Conservation (phyloP, 1,284 basidiomycete genomes). For the Puccinia polysora region DNA sequence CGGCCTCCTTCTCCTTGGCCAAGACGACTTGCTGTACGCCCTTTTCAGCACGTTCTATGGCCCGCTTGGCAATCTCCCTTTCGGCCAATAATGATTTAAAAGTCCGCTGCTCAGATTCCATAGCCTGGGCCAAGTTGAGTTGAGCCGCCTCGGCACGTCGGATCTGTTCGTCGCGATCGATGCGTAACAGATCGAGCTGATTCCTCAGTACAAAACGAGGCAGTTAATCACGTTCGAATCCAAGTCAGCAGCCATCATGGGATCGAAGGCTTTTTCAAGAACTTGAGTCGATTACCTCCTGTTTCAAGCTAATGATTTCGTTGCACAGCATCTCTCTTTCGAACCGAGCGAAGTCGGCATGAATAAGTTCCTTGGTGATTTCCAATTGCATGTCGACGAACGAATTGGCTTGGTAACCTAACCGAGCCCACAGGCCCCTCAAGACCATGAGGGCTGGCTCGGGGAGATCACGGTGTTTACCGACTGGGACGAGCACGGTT, state of each 20-base stretch:
- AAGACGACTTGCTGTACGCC: conserved; percentile 26
- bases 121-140: conserved; percentile 5
- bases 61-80: conserved; percentile 25
- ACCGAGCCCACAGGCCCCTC: conserved; percentile 18
- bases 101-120: conserved; percentile 32
- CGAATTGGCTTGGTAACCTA: conserved; percentile 29
- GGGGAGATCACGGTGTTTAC: conserved; percentile 19
- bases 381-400: conserved; percentile 43
- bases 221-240: background rate
- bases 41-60: conserved; percentile 21
- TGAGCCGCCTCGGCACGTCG: conserved; percentile 18
- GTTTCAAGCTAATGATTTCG: conserved; percentile 31
- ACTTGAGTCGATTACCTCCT: conserved; percentile 11
- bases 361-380: conserved; percentile 30
- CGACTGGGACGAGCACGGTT: conserved; percentile 39
- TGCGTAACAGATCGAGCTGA: conserved; percentile 12
- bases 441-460: conserved; percentile 16
- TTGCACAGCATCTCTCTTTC: conserved; percentile 42
- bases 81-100: conserved; percentile 31
- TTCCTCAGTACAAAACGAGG: background rate
- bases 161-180: conserved; percentile 32
- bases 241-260: background rate
- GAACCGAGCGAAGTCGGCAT: conserved; percentile 40
- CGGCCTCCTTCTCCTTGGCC: conserved; percentile 39
- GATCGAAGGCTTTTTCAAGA: background rate